Evolutionary conservation across 805 yeast species (phyloP), one percentile per base, ranked within the genome.

Genomic region (Spathaspora girioi): DNA sequence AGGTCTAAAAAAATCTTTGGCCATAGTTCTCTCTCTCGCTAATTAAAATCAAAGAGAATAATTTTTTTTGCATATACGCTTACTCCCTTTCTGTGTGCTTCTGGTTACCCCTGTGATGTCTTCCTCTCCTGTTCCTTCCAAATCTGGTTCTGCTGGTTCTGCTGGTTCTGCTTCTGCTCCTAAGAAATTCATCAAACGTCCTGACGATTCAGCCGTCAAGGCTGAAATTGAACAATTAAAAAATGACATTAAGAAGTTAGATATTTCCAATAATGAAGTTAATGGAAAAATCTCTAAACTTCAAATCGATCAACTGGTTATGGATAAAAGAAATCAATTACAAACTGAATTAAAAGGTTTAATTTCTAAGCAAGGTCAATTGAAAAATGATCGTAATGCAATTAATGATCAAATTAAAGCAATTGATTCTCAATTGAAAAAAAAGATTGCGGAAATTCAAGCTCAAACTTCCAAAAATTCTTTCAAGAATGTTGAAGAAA

Each of bases 401-500:
- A 75, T 86, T 64, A 80, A 83, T 60, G 89, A 85, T 54, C 89
- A 86, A 70, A 81, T 93, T 66, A 86, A 83, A 68, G 75, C 76
- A 42, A 69, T 84, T 55, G 97, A 94, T 61, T 72, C 79, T 50
- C 75, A 75, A 51, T 73, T 89, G 70, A 88, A 89, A 78, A 83
- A 85, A 70, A 87, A 86, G 74, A 80, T 84, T 60, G 71, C 74
- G 56, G 96, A 91, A 60, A 80, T 93, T 60, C 86, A 83, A 68
- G 78, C 84, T 42, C 79, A 83, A 64, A 82, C 86, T 52, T 78
- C 89, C 53, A 89, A 87, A 73, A 77, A 80, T 70, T 81, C 74
- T 58, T 92, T 82, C 79, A 84, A 84, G 67, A 72, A 76, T 45
- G 80, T 78, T 54, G 84, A 73, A 38, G 96, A 88, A 56, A 85